Evolutionary conservation across 768 basidiomycete species (phyloP).

Genomic region (Amyloporia xantha): DNA sequence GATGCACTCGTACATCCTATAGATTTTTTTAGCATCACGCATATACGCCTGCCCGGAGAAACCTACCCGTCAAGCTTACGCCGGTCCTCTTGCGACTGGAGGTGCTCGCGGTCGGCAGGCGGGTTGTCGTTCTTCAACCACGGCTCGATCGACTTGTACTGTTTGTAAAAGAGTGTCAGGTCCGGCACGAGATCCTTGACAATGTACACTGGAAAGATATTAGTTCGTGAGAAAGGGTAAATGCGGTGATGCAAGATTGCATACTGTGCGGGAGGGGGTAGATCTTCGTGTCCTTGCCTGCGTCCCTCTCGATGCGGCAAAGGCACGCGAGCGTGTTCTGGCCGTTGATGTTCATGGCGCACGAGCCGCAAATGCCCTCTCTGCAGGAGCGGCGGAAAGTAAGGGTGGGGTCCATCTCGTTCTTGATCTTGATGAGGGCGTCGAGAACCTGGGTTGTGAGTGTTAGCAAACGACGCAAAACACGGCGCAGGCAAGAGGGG

Average conservation of each 20-base stretch:
- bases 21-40: background rate
- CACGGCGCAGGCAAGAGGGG: background rate
- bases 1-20: conserved; percentile 94
- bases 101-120: conserved; percentile 76
- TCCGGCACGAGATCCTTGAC: conserved; percentile 98
- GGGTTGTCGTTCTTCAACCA: conserved; percentile 92
- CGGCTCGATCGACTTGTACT: conserved; percentile 99
- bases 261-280: conserved; percentile 96
- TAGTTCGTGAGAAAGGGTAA: too few species aligned
- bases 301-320: conserved; percentile 84
- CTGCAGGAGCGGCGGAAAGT: conserved; percentile 93
- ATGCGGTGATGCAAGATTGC: too few species aligned
- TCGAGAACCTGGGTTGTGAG: conserved; percentile 60
- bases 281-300: conserved; percentile 73
- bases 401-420: conserved; percentile 93
- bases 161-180: conserved; percentile 92
- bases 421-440: conserved; percentile 98
- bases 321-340: conserved; percentile 97
- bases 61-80: conserved; percentile 73
- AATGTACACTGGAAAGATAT: conserved; percentile 71
- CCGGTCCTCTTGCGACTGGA: conserved; percentile 88
- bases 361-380: conserved; percentile 96
- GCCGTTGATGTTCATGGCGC: conserved; percentile 99
- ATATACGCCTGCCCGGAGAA: too few species aligned
- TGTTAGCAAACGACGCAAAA: too few species aligned